A percentile compares a stretch with the other conserved stretches of the same genome.
These are phyloP conservation scores for Iberis amara DNA, from an alignment of 441 rosid genomes.

Conservation along the genomic window DNA sequence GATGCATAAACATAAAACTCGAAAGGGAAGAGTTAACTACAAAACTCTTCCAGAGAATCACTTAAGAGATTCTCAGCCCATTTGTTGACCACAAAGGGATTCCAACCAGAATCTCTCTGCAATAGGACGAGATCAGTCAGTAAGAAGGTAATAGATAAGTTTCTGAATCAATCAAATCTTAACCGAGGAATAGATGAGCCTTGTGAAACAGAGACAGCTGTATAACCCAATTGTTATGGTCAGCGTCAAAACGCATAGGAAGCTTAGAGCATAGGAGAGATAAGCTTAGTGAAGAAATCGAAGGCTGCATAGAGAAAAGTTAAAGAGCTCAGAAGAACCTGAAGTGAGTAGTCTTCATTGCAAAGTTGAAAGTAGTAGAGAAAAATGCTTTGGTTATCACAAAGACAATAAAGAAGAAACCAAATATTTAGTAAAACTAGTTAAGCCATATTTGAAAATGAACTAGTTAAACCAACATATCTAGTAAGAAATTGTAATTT, in stretches of 20 bases:
- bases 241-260: constrained; percentile 55
- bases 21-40: too few species aligned
- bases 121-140: too few species aligned
- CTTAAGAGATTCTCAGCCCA: too few species aligned
- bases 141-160: neutral
- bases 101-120: too few species aligned
- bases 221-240: constrained; percentile 59
- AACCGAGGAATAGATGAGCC: constrained; percentile 64
- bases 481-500: too few species aligned
- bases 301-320: constrained; percentile 52
- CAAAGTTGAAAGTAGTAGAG: constrained; percentile 69
- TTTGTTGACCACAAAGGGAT: too few species aligned
- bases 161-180: constrained; percentile 38
- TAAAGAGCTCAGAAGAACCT: constrained; percentile 57
- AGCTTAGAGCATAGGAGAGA: constrained; percentile 48
- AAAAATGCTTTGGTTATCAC: constrained; percentile 40
- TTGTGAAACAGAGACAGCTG: constrained; percentile 62
- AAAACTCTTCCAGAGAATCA: too few species aligned
- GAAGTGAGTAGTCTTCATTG: constrained; percentile 66
- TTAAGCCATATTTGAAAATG: constrained; percentile 67
- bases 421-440: constrained; percentile 63
- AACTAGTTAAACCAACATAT: too few species aligned
- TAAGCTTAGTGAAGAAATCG: constrained; percentile 59
- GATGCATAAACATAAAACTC: too few species aligned
- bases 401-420: constrained; percentile 61